These are phyloP conservation scores for Ganoderma leucocontextum DNA, from an alignment of 1,284 basidiomycete species.

Conservation along the genomic window DNA sequence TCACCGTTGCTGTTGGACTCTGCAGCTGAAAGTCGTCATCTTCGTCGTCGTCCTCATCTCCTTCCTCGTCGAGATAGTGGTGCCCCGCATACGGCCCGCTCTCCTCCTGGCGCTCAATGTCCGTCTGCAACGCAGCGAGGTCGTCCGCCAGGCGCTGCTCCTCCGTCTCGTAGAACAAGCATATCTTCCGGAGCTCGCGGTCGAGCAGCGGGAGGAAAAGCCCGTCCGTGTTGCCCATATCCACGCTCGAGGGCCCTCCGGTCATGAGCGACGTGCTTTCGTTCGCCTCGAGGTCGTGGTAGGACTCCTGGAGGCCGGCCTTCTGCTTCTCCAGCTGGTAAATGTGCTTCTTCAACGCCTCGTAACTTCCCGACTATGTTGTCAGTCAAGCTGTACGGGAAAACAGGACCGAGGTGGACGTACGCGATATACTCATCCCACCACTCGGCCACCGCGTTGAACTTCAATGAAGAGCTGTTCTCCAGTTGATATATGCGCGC, in stretches of 20 bases:
- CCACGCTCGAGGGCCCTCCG: constrained; percentile 9
- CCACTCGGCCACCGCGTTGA: constrained; percentile 96
- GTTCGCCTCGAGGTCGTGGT: constrained; percentile 71
- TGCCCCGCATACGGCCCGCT: constrained; percentile 59
- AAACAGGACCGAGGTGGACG: constrained; percentile 41
- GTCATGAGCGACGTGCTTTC: constrained; percentile 65
- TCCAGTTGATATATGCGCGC: not conserved
- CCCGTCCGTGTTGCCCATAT: constrained; percentile 55
- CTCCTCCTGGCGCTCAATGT: constrained; percentile 73
- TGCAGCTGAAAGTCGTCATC: constrained; percentile 54
- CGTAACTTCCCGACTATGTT: constrained; percentile 63
- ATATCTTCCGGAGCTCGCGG: constrained; percentile 86
- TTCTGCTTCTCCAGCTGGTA: constrained; percentile 85
- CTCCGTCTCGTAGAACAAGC: constrained; percentile 82
- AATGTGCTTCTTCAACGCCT: constrained; percentile 86
- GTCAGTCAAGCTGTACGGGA: not conserved
- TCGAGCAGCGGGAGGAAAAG: constrained; percentile 83
- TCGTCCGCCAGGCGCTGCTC: constrained; percentile 77
- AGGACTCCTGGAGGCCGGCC: constrained; percentile 50
- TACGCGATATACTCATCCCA: constrained; percentile 92
- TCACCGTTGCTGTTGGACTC: constrained; percentile 32
- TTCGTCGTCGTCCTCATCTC: constrained; percentile 74
- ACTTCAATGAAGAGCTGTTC: constrained; percentile 80
- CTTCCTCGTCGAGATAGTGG: constrained; percentile 58
- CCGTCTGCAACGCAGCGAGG: constrained; percentile 70